These are phyloP conservation scores for Diaporthe batatas DNA, from an alignment of 2,329 filamentous ascomycete species.

Conservation along the genomic window DNA sequence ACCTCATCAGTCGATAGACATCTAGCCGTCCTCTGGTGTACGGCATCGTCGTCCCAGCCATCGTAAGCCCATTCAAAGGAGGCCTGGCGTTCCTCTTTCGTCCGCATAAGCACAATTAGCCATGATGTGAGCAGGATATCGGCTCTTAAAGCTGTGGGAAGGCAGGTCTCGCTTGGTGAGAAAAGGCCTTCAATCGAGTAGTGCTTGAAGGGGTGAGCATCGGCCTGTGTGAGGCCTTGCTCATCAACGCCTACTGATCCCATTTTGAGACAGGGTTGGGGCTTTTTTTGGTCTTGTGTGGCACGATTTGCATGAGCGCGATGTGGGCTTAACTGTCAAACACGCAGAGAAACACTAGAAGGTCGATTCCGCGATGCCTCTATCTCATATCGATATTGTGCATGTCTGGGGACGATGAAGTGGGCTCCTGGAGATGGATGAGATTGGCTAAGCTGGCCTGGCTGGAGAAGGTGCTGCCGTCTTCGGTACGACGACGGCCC, in stretches of 20 bases:
- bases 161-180: slow-evolving; percentile 44
- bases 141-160: slow-evolving; percentile 54
- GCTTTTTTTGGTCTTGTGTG: neutral
- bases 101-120: slow-evolving; percentile 59
- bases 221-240: slow-evolving; percentile 16
- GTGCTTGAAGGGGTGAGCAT: slow-evolving; percentile 43
- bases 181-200: slow-evolving; percentile 49
- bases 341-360: slow-evolving; percentile 6
- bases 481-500: slow-evolving; percentile 1
- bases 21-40: slow-evolving; percentile 43
- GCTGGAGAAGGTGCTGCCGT: neutral
- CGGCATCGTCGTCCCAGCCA: slow-evolving; percentile 36
- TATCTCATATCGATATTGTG: slow-evolving; percentile 18
- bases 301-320: slow-evolving; percentile 5
- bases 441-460: neutral
- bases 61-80: slow-evolving; percentile 57
- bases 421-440: neutral
- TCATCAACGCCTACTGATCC: slow-evolving; percentile 33
- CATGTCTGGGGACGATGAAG: neutral
- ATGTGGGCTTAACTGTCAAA: neutral
- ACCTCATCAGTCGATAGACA: slow-evolving; percentile 51
- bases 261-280: slow-evolving; percentile 27
- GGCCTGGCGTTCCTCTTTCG: slow-evolving; percentile 54
- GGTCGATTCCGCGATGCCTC: neutral
- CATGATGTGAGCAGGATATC: slow-evolving; percentile 58